A percentile compares a stretch with the other conserved stretches of the same genome.
These are phyloP conservation scores for Tremella fuciformis DNA, from an alignment of 768 basidiomycete species.

Conservation along the genomic window DNA sequence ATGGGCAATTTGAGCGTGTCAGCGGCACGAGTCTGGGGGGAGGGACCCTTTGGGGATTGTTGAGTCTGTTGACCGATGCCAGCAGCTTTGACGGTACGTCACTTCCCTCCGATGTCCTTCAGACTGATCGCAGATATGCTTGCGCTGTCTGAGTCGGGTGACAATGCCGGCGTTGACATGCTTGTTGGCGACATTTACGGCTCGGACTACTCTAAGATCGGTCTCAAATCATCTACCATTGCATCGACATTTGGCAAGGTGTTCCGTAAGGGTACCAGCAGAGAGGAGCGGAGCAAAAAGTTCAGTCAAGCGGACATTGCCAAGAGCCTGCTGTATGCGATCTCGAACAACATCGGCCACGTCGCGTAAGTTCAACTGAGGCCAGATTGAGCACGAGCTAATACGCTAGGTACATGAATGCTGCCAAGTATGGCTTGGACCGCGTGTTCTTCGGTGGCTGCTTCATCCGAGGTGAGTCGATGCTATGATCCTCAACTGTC, in stretches of 20 bases:
- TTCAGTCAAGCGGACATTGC: conserved; percentile 93
- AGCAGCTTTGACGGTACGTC: conserved; percentile 88
- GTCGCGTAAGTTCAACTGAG: conserved; percentile 74
- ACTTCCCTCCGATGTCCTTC: background rate
- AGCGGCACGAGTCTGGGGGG: conserved; percentile 96
- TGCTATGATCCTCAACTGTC: background rate
- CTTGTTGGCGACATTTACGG: conserved; percentile 99
- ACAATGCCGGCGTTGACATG: conserved; percentile 95
- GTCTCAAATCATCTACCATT: conserved; percentile 95
- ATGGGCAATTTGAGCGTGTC: conserved; percentile 91
- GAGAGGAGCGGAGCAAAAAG: conserved; percentile 66
- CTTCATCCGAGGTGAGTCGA: conserved; percentile 83
- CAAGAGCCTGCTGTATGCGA: conserved; percentile 86
- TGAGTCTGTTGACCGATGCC: conserved; percentile 92
- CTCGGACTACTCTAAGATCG: conserved; percentile 91
- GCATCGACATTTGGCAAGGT: conserved; percentile 98
- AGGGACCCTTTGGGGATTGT: conserved; percentile 92
- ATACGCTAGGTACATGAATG: conserved; percentile 85
- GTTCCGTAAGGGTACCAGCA: conserved; percentile 67
- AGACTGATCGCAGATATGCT: conserved; percentile 74
- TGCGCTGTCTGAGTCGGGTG: conserved; percentile 83
- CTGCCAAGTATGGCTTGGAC: conserved; percentile 94
- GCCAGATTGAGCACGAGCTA: background rate
- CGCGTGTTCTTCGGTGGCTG: conserved; percentile 99
- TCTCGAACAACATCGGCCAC: conserved; percentile 99